Conservation (phyloP, 768 basidiomycete species). For the Collybiopsis luxurians region DNA sequence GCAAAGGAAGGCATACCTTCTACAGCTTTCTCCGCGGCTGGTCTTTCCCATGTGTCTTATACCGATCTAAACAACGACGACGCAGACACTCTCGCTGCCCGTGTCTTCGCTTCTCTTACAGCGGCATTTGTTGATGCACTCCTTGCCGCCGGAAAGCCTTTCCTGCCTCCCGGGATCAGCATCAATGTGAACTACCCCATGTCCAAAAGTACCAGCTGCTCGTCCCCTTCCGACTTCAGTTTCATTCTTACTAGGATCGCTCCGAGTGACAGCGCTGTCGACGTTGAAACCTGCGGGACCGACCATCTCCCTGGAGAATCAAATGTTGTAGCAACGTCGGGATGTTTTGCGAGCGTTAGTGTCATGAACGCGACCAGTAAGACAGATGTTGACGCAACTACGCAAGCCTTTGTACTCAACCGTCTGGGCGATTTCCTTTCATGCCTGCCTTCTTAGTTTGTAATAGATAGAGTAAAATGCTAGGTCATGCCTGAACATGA, state of each 20-base stretch:
- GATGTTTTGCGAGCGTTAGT: constrained; percentile 47
- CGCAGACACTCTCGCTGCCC: constrained; percentile 33
- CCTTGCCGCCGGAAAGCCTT: constrained; percentile 26
- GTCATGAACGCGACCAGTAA: constrained; percentile 43
- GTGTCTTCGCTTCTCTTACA: constrained; percentile 41
- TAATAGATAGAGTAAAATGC: too few relatives aligned
- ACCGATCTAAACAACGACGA: constrained; percentile 42
- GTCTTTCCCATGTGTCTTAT: constrained; percentile 44
- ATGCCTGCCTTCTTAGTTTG: not conserved
- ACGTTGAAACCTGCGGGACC: constrained; percentile 44
- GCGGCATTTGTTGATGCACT: constrained; percentile 34
- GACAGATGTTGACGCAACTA: constrained; percentile 36
- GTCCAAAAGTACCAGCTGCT: constrained; percentile 28
- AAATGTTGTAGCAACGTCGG: constrained; percentile 29
- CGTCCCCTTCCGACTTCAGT: constrained; percentile 33
- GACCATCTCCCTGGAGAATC: constrained; percentile 41
- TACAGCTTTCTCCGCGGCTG: constrained; percentile 42
- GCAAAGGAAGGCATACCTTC: constrained; percentile 48
- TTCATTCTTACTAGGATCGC: constrained; percentile 44
- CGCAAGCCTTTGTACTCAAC: constrained; percentile 37
- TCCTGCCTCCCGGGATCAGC: constrained; percentile 35
- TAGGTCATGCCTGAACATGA: too few relatives aligned
- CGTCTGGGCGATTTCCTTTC: constrained; percentile 30
- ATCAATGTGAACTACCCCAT: constrained; percentile 53
- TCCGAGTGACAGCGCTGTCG: constrained; percentile 25